A percentile compares a stretch with the other conserved stretches of the same genome.
phyloP scores from a whole-genome alignment of 177 flowering plant species.

The Telopea speciosissima region DNA sequence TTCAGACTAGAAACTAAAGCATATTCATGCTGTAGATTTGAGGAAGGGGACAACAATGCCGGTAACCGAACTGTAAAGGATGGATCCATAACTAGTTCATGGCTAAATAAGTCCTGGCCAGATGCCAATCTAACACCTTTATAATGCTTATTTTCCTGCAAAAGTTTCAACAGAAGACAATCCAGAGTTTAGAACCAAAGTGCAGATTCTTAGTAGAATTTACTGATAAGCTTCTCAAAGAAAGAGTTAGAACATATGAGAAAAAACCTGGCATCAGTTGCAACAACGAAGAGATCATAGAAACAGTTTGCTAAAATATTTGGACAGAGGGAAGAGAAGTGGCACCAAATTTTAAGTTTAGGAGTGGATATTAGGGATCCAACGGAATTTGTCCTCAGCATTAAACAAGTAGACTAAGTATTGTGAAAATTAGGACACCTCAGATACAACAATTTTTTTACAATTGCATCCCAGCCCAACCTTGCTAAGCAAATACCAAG shows the following conservation, averaged over 20 bases:
- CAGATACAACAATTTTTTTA: too few species aligned
- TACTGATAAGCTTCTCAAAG: not conserved
- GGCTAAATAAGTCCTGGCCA: constrained; percentile 73
- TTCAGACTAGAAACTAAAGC: constrained; percentile 12
- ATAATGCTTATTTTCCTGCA: constrained; percentile 48
- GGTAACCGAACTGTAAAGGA: constrained; percentile 29
- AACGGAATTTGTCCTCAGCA: too few species aligned
- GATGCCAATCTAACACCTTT: constrained; percentile 74
- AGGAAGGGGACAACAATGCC: constrained; percentile 11
- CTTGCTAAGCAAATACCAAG: too few species aligned
- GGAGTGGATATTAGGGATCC: too few species aligned
- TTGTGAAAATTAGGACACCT: too few species aligned
- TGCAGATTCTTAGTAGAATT: not conserved
- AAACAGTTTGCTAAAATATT: not conserved
- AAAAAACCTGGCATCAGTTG: not conserved
- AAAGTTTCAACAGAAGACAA: not conserved
- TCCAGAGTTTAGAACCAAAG: not conserved
- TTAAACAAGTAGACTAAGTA: too few species aligned
- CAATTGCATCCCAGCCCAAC: too few species aligned
- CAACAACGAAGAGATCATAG: not conserved
- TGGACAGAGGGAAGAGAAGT: not conserved
- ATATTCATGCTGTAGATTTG: constrained; percentile 19
- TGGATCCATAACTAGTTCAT: constrained; percentile 60
- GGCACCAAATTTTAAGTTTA: not conserved
- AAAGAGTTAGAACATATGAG: not conserved